phyloP scores from a whole-genome alignment of 1,284 basidiomycete species.

The Sporisorium exsertum region DNA sequence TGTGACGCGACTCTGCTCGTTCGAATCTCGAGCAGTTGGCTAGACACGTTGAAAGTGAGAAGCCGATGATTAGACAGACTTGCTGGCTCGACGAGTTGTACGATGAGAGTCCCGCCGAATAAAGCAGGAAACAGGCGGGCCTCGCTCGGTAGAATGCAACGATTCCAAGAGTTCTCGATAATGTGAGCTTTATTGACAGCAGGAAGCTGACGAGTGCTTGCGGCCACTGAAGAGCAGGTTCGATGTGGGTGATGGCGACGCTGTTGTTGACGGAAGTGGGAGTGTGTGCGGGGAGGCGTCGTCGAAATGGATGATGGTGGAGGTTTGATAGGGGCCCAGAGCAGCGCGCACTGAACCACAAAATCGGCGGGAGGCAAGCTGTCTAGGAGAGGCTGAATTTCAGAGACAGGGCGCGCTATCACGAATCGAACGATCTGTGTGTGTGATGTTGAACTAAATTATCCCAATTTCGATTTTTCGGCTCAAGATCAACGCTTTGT shows the following conservation, averaged over 20 bases:
- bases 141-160: neutral
- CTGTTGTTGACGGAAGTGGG: neutral
- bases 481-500: neutral
- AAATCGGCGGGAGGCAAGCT: constrained; percentile 1
- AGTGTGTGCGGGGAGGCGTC: neutral
- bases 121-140: neutral
- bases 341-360: neutral
- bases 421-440: neutral
- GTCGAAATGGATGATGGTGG: constrained; percentile 20
- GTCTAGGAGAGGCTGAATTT: too few species aligned
- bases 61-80: neutral
- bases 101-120: neutral
- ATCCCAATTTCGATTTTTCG: neutral
- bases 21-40: neutral
- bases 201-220: too few species aligned
- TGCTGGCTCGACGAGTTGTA: constrained; percentile 1
- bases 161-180: neutral
- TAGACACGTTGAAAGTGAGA: neutral
- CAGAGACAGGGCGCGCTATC: too few species aligned
- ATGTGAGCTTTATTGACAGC: too few species aligned
- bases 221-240: too few species aligned
- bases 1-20: neutral
- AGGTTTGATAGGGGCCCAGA: constrained; percentile 15
- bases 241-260: neutral
- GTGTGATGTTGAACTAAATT: neutral